Base-by-base conservation (phyloP, 176 grass and related monocot genomes). In the Triticum monococcum region DNA sequence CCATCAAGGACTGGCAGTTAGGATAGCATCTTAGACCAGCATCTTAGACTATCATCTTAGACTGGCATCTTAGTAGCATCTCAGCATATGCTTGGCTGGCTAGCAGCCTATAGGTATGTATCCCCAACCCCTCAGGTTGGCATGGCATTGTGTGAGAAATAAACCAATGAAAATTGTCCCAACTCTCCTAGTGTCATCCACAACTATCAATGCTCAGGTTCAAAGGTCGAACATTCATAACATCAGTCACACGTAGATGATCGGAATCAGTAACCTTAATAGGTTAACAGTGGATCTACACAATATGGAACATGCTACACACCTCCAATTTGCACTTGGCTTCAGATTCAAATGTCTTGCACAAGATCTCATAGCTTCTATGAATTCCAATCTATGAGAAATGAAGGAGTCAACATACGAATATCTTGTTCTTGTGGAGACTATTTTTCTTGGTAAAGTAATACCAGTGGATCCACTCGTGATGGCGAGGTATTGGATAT, bases 401-500 rank as follows among this genome's bases (percentile, higher is more conserved):
- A 64, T 56, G 9, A 41, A 57, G 73, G 12, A 8, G 31, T 72
- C 12, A 36, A 23, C 6, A 81, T 50, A 73, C 10, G 41, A 74
- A 73, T 12, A 61, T 84, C 7, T 80, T 48, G 82, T 43, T 8
- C 33, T 52, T 87, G 12, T 45, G 41, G 62, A 75, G 35, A 56
- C 11, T 65, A 72, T 31, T 72, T 31, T 72, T 64, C 50, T 28
- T 48, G 13, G 37, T 66, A 45, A 60, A 85, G 35, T 71, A 22
- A 26, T 94, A 96, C 97, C 92, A 90, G 63, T 78, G 87, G 93
- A 89, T 94, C 85, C 28, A 96, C 88, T 31, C 82, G 84, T 78
- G 97, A 94, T 74, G 94, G 94, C 48, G 94, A 98, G 81, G 85
- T 94, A 81, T 75, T 91, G 3, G 94, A 99, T 87, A 99, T 83